These are phyloP conservation scores for Talaromyces borbonicus DNA, from an alignment of 495 filamentous ascomycete genomes.

Conservation along the genomic window DNA sequence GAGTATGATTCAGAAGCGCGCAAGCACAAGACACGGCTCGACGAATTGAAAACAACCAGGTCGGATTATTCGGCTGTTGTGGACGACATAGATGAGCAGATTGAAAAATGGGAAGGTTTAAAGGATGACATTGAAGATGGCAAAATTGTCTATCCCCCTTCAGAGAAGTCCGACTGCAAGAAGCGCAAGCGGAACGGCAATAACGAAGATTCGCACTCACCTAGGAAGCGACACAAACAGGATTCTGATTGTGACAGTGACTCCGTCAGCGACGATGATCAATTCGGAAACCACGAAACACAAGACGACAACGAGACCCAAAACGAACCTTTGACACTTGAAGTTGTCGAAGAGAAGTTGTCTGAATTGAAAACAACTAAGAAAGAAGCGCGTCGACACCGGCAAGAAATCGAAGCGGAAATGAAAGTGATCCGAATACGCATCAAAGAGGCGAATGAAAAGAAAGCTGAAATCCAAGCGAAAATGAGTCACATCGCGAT, in stretches of 20 bases:
- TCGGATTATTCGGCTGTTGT: slow-evolving; percentile 18
- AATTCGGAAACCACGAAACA: slow-evolving; percentile 7
- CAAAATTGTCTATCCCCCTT: slow-evolving; percentile 39
- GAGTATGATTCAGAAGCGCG: slow-evolving; percentile 24
- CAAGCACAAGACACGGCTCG: slow-evolving; percentile 20
- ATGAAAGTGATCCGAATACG: slow-evolving; percentile 18
- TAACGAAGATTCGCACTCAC: slow-evolving; percentile 11
- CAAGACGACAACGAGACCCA: slow-evolving; percentile 10
- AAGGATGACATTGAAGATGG: slow-evolving; percentile 34
- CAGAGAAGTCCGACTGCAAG: slow-evolving; percentile 13
- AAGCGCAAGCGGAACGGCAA: slow-evolving; percentile 31
- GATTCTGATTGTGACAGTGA: slow-evolving; percentile 14
- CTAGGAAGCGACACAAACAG: slow-evolving; percentile 13
- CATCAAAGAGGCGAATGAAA: slow-evolving; percentile 17
- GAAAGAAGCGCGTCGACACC: slow-evolving; percentile 25
- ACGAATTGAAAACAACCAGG: slow-evolving; percentile 26
- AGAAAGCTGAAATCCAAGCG: slow-evolving; percentile 23
- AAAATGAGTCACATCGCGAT: slow-evolving; percentile 41
- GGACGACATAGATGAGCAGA: slow-evolving; percentile 27
- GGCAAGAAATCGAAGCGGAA: slow-evolving; percentile 17
- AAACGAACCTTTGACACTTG: slow-evolving; percentile 21
- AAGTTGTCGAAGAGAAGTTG: slow-evolving; percentile 25
- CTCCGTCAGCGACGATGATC: slow-evolving; percentile 9
- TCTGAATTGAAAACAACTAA: slow-evolving; percentile 25
- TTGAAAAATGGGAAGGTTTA: slow-evolving; percentile 39